phyloP scores from a whole-genome alignment of 2,329 filamentous ascomycete species.

The Colletotrichum aenigma region DNA sequence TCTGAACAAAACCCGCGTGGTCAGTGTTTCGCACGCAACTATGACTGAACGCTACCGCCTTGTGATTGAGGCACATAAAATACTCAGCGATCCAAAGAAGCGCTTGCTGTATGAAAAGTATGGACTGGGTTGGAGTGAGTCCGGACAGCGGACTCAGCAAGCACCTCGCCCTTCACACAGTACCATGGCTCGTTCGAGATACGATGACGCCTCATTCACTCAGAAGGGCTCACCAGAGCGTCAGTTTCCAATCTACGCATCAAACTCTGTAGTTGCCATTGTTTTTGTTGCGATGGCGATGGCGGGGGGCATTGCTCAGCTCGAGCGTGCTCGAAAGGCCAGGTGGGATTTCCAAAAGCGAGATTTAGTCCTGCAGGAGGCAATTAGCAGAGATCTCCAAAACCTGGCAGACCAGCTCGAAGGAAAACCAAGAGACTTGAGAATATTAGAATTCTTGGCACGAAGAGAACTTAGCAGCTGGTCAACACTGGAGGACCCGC shows the following conservation, averaged over 20 bases:
- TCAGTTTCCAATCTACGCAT: conserved; percentile 9
- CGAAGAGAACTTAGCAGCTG: background rate
- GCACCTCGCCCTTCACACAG: background rate
- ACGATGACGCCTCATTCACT: background rate
- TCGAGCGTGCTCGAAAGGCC: background rate
- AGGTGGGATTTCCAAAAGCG: background rate
- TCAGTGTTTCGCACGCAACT: background rate
- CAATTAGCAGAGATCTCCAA: background rate
- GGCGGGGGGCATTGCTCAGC: conserved; percentile 1
- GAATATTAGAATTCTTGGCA: conserved; percentile 1
- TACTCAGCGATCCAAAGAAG: conserved; percentile 17
- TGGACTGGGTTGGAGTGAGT: conserved; percentile 2
- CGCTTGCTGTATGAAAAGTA: conserved; percentile 14
- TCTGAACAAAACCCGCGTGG: background rate
- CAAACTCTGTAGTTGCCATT: conserved; percentile 17
- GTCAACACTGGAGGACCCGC: background rate
- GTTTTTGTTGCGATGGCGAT: conserved; percentile 11
- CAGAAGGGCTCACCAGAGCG: background rate
- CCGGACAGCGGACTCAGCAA: background rate
- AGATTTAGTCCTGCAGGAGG: background rate
- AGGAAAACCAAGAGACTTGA: background rate
- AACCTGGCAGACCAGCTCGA: background rate
- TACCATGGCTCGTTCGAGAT: background rate
- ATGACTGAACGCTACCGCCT: conserved; percentile 20
- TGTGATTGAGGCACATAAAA: conserved; percentile 17